phyloP scores from a whole-genome alignment of 129 eudicot genomes.

The Scalesia atractyloides region DNA sequence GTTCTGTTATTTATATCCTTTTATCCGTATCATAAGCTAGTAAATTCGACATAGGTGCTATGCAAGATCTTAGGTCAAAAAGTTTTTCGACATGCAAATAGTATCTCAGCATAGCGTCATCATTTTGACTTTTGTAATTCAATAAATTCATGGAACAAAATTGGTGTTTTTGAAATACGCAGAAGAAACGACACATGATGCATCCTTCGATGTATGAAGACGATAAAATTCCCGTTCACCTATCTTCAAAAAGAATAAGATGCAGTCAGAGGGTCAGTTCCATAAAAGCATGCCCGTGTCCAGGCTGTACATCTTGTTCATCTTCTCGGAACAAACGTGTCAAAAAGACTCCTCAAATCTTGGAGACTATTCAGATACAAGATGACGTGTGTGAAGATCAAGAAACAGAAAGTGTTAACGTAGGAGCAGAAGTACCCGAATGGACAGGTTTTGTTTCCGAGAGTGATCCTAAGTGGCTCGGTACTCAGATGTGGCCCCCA shows the following conservation, averaged over 20 bases:
- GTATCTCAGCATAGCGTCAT: background rate
- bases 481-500: conserved; percentile 65
- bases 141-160: background rate
- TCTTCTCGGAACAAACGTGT: conserved; percentile 36
- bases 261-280: conserved; percentile 54
- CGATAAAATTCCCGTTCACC: conserved; percentile 31
- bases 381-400: conserved; percentile 35
- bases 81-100: background rate
- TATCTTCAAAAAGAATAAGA: conserved; percentile 49
- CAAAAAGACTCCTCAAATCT: conserved; percentile 28
- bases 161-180: conserved; percentile 22
- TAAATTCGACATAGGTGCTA: background rate
- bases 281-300: conserved; percentile 39
- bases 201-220: conserved; percentile 86
- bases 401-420: conserved; percentile 29
- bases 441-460: conserved; percentile 55
- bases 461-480: conserved; percentile 80
- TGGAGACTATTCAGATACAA: conserved; percentile 1
- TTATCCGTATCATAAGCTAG: background rate
- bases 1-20: background rate
- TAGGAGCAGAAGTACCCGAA: conserved; percentile 73
- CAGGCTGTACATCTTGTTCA: conserved; percentile 53
- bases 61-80: background rate
- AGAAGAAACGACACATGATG: conserved; percentile 67
- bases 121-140: background rate